Evolutionary conservation across 768 basidiomycete species (phyloP), one percentile per base, ranked within the genome.

Genomic region (Podaxis sp.): DNA sequence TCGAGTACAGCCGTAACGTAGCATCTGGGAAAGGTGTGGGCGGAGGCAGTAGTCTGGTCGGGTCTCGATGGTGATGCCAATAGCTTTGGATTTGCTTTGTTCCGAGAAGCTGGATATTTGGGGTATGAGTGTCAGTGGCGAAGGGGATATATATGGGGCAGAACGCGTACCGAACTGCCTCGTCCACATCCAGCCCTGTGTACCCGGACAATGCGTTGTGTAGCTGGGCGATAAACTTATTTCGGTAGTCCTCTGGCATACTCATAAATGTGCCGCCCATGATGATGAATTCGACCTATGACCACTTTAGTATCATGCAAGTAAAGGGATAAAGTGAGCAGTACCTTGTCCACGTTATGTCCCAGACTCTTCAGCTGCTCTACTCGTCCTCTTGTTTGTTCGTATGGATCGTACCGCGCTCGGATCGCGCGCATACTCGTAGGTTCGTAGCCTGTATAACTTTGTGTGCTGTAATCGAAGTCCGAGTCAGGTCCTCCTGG

Each of bases 231-330:
- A 98, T 83, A 65, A 99, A 99, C 64, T 91, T 88, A 62, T 85
- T 87, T 62, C 97, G 85, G 71, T 99, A 98, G 48, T 94, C 92
- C 72, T 98, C 95, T 38, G 95, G 91, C 90, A 98, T 96, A 70
- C 95, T 98, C 95, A 99, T 98, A 74, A 99, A 99, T 10, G 97
- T 99, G 48, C 97, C 97, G 23, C 97, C 97, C 97, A 98, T 98
- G 63, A 96, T 82, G 64, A 97, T 98, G 66, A 88, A 90, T 67
- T 93, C 91, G 32, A 93, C 89, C 91, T 91, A 56, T 53, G 40
- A 37, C 18, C 28, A 28, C 25, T 14, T 9, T 40, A 52, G 18
- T 5, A 53, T 5, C 40, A 46, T 21, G 2, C 21, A 38, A 50
- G 46, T 14, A 21, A 37, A 57, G 51, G 51, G 23, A 28, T n/a